Percentiles rank a stretch among this genome's conserved stretches.
phyloP scores from a whole-genome alignment of 768 basidiomycete genomes.

The Sarcodon sp. region DNA sequence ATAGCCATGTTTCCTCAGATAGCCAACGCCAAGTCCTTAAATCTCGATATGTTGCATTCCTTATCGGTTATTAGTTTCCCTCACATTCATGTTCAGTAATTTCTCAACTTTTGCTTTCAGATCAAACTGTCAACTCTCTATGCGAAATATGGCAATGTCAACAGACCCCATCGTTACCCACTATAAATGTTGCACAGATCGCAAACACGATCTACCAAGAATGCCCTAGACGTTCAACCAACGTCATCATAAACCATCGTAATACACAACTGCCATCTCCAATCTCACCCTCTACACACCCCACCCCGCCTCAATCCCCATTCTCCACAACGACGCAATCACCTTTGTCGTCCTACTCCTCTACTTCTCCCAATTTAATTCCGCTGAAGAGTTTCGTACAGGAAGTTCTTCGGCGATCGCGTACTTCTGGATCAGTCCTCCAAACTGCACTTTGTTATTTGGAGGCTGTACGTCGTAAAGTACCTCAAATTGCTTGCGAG shows the following conservation, averaged over 20 bases:
- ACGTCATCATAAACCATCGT: conserved; percentile 9
- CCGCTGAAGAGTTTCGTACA: conserved; percentile 74
- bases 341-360: conserved; percentile 7
- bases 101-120: conserved; percentile 21
- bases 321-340: conserved; percentile 15
- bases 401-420: conserved; percentile 78
- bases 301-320: conserved; percentile 16
- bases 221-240: conserved; percentile 5
- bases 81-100: neutral
- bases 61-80: conserved; percentile 46
- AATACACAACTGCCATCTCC: conserved; percentile 41
- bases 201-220: conserved; percentile 5
- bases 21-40: conserved; percentile 37
- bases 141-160: conserved; percentile 74
- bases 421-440: conserved; percentile 72
- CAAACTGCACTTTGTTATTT: conserved; percentile 85
- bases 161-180: conserved; percentile 53
- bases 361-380: conserved; percentile 22
- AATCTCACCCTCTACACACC: conserved; percentile 34
- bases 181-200: conserved; percentile 17
- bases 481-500: conserved; percentile 47
- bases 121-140: conserved; percentile 68
- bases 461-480: conserved; percentile 63
- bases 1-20: conserved; percentile 19
- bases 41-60: conserved; percentile 47